A percentile compares a stretch with the other conserved stretches of the same genome.
These are phyloP conservation scores for Trapa incisa DNA, from an alignment of 345 rosid species.

Conservation along the genomic window DNA sequence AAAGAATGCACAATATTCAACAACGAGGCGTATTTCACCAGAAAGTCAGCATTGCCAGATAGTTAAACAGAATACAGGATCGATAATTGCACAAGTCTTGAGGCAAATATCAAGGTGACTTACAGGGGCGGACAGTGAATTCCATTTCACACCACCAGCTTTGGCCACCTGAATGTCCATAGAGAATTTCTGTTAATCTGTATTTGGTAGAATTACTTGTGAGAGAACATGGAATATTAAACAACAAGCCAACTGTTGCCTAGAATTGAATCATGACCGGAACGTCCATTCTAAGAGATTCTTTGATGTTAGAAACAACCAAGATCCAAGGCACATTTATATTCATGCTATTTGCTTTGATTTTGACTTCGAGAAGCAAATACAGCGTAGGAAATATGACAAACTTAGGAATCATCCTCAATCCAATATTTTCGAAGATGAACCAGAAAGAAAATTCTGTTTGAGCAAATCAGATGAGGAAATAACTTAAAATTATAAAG, in stretches of 20 bases:
- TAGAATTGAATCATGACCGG: neutral
- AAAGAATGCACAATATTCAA: neutral
- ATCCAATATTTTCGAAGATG: neutral
- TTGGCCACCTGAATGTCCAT: conserved; percentile 21
- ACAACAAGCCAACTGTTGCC: neutral
- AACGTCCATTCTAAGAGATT: neutral
- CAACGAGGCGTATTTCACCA: neutral
- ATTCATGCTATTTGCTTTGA: neutral
- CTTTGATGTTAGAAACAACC: neutral
- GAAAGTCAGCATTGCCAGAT: neutral
- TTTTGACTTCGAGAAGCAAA: neutral
- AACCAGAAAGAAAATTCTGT: neutral
- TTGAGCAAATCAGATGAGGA: neutral
- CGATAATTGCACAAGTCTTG: neutral
- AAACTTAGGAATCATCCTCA: neutral
- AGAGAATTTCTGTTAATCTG: neutral
- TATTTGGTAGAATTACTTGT: neutral
- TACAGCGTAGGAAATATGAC: neutral
- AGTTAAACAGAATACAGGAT: neutral
- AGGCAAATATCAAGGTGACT: neutral
- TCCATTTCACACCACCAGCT: conserved; percentile 40
- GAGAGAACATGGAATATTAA: neutral
- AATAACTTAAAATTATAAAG: neutral
- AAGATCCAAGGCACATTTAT: neutral
- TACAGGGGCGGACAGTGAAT: conserved; percentile 24